phyloP scores from a whole-genome alignment of 345 rosid genomes.

The Aquilaria sinensis region DNA sequence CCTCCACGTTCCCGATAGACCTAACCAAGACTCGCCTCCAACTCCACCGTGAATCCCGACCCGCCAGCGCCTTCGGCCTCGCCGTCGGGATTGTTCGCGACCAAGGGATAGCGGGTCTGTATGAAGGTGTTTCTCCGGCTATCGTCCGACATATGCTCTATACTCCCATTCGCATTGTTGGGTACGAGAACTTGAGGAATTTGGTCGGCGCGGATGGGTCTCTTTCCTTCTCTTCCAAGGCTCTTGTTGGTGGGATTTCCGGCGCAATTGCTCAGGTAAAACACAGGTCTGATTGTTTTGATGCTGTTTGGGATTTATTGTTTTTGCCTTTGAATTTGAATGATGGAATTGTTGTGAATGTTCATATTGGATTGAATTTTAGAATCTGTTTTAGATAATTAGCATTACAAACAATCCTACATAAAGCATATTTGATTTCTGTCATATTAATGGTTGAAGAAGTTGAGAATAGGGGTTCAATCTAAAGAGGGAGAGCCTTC shows the following conservation, averaged over 20 bases:
- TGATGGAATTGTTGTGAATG: no score
- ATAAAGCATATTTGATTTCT: no score
- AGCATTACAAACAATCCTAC: no score
- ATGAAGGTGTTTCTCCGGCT: conserved; percentile 74
- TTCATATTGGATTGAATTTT: no score
- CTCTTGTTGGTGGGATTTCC: conserved; percentile 68
- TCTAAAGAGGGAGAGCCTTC: no score
- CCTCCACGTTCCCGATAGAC: conserved; percentile 80
- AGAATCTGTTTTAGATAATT: no score
- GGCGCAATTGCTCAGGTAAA: conserved; percentile 85
- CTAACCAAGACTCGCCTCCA: conserved; percentile 83
- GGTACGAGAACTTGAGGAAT: conserved; percentile 72
- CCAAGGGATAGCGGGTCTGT: conserved; percentile 51
- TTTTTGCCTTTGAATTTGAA: neutral
- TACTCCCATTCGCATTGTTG: conserved; percentile 78
- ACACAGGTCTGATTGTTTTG: no score
- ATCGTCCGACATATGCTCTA: conserved; percentile 68
- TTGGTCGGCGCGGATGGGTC: conserved; percentile 27
- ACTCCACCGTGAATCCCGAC: conserved; percentile 49
- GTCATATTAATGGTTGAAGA: no score
- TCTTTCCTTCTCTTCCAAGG: conserved; percentile 51
- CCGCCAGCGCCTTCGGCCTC: conserved; percentile 42
- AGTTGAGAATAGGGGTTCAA: no score
- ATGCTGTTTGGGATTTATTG: no score
- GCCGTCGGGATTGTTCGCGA: conserved; percentile 45